Evolutionary conservation across 2,329 filamentous ascomycete genomes (phyloP).

Genomic region (Diaporthe eres): DNA sequence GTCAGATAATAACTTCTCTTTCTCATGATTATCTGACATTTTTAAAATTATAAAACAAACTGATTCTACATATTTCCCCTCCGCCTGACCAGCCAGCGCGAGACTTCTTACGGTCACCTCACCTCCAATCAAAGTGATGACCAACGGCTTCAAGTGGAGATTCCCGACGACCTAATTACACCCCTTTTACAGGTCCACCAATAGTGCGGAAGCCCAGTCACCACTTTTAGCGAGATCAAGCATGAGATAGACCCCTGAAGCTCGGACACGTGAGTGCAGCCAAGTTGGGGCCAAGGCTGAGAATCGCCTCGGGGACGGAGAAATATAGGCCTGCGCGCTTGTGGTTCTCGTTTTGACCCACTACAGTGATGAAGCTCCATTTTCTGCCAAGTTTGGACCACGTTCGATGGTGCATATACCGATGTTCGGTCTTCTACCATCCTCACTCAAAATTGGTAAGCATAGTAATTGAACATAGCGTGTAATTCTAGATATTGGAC

Average conservation of each 20-base stretch:
- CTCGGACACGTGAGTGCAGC: not conserved
- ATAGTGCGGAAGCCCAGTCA: not conserved
- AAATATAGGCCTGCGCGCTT: too few relatives aligned
- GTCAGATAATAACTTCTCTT: not conserved
- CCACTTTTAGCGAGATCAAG: slow-evolving; percentile 1
- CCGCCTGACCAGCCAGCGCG: not conserved
- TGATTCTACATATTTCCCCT: not conserved
- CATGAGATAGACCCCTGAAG: not conserved
- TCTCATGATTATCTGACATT: not conserved
- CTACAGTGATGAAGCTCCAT: too few relatives aligned
- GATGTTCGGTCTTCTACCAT: too few relatives aligned
- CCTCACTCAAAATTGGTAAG: too few relatives aligned
- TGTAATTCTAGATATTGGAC: too few relatives aligned
- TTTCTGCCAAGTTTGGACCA: too few relatives aligned
- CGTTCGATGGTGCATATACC: too few relatives aligned
- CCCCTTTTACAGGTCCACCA: slow-evolving; percentile 14
- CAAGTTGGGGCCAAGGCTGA: not conserved
- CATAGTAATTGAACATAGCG: too few relatives aligned
- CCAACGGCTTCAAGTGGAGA: slow-evolving; percentile 21
- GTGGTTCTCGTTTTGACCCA: too few relatives aligned
- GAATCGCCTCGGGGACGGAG: not conserved
- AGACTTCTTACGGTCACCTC: not conserved
- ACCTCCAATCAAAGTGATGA: not conserved
- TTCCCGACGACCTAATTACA: slow-evolving; percentile 1
- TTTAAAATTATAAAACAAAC: not conserved